Evolutionary conservation across 768 basidiomycete genomes (phyloP), one percentile per base, ranked within the genome.

Genomic region (Auricularia heimuer): DNA sequence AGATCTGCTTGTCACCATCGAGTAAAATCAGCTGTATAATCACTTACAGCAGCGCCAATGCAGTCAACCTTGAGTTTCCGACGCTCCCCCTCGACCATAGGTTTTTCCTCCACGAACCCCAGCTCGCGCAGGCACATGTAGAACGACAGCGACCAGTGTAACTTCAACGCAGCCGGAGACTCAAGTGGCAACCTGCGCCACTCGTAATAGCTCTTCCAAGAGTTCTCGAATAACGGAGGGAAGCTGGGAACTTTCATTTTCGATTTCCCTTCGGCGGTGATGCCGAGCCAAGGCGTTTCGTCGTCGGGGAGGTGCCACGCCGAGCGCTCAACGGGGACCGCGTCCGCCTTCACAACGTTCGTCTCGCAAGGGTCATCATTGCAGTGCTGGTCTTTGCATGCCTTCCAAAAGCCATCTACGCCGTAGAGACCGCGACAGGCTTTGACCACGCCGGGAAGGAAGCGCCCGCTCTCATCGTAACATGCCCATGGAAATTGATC

Each of bases 201-300:
- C 60, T 74, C 66, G 68, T 81, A 78, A 72, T 79, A 82, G 33
- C 77, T 76, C 37, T 71, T 72, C 81, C 81, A 82, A 65, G 74
- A 77, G 34, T 64, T 47, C 39, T 69, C 54, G 11, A 64, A 67
- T 6, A 69, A 67, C 39, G 78, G 69, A 51, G 47, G 47, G 16
- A 51, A 51, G 47, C 18, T 18, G 11, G 47, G 47, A 10, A 51
- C 18, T 18, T 51, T 10, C 47, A 51, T 51, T 6, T 51, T 16
- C 47, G 47, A 16, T 21, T 18, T 51, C 18, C 47, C 47, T 65
- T 54, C 67, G n/a, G 16, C 69, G 47, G 69, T 67, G n/a, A 74
- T 74, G 3, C n/a, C 61, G 3, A 65, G 45, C 66, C 66, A 65
- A 7, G 66, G 66, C 18, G 64, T 67, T 65, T 67, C 66, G 39